A percentile compares a stretch with the other conserved stretches of the same genome.
Evolutionary conservation across 2,329 filamentous ascomycete species (phyloP).

Genomic region (Aspergillus caelatus): DNA sequence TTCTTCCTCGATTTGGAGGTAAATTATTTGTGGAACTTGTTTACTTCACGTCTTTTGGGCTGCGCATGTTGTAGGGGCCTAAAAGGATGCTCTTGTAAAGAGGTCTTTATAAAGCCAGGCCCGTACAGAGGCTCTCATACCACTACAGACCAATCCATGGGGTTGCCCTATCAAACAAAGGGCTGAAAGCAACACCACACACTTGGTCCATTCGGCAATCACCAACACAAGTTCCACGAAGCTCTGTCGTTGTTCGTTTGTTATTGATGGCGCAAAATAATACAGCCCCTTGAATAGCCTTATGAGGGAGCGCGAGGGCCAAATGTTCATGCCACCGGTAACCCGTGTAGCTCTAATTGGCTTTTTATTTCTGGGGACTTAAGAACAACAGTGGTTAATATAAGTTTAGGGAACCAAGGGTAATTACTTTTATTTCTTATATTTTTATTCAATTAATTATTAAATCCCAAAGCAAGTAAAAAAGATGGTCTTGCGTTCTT

Average conservation of each 20-base stretch:
- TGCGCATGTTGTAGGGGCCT: rapidly evolving
- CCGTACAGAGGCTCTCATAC: not conserved
- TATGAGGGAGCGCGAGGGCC: not conserved
- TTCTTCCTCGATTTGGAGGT: not conserved
- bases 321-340: not conserved
- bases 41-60: not conserved
- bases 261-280: not conserved
- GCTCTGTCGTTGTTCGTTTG: not conserved
- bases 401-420: too few relatives aligned
- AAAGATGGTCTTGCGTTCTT: too few relatives aligned
- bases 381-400: too few relatives aligned
- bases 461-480: too few relatives aligned
- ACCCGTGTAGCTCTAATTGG: too few relatives aligned
- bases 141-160: not conserved
- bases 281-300: too few relatives aligned
- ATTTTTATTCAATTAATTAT: too few relatives aligned
- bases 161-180: not conserved
- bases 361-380: too few relatives aligned
- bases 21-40: not conserved
- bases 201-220: not conserved
- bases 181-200: not conserved
- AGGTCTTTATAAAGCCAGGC: not conserved
- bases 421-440: too few relatives aligned
- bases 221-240: not conserved
- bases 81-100: not conserved